Percentiles rank a stretch among this genome's conserved stretches.
Evolutionary conservation across 176 grass and related monocot genomes (phyloP).

Genomic region (Rhynchospora pubera): DNA sequence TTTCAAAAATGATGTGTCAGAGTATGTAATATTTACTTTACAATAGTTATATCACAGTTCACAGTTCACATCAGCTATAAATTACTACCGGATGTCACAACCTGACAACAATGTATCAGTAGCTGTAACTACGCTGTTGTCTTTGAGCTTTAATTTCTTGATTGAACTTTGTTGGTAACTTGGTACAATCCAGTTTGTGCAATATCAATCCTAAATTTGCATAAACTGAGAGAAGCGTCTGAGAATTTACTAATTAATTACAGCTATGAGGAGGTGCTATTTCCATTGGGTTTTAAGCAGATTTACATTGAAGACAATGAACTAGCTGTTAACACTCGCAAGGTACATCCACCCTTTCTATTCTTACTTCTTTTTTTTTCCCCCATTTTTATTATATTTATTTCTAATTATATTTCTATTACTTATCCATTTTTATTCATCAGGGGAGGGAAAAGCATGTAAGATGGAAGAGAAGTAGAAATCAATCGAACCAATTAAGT

Average conservation of each 20-base stretch:
- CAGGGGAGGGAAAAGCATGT: conserved; percentile 64
- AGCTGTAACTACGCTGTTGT: not conserved
- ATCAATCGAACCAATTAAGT: conserved; percentile 33
- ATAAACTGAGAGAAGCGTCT: not conserved
- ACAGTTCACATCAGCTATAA: not conserved
- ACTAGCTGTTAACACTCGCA: conserved; percentile 53
- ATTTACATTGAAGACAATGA: conserved; percentile 62
- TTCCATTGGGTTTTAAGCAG: conserved; percentile 56
- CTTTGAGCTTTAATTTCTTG: not conserved
- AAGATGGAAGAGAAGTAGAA: conserved; percentile 47
- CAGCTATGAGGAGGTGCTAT: conserved; percentile 61
- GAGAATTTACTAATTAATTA: conserved; percentile 14
- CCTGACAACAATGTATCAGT: not conserved
- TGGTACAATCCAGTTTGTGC: not conserved
- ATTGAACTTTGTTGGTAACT: conserved; percentile 7
- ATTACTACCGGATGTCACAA: not conserved
- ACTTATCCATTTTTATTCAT: not conserved
- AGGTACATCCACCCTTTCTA: conserved; percentile 43
- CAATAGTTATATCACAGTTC: no score
- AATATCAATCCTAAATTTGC: conserved; percentile 14
- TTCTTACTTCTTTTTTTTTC: no score
- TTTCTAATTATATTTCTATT: not conserved
- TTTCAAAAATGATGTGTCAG: conserved; percentile 51
- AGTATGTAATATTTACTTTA: conserved; percentile 43
- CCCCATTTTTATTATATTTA: no score